A percentile compares a stretch with the other conserved stretches of the same genome.
These are phyloP conservation scores for Candida tammaniensis DNA, from an alignment of 805 yeast genomes.

Conservation along the genomic window DNA sequence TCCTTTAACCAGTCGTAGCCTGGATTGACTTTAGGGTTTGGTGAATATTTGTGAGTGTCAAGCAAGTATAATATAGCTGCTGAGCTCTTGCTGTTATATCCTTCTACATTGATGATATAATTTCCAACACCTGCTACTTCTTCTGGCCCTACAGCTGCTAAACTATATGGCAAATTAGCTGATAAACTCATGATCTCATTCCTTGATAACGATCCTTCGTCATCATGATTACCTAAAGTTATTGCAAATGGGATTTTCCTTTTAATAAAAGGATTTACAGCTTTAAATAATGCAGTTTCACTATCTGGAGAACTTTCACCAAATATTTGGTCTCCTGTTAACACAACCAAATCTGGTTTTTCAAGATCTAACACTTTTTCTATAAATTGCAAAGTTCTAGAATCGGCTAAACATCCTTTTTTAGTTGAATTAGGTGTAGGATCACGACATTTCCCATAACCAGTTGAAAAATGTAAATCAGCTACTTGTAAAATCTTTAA, in stretches of 20 bases:
- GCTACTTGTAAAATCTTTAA: constrained; percentile 87
- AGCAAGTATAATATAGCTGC: constrained; percentile 59
- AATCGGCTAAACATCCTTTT: constrained; percentile 73
- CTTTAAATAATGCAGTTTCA: constrained; percentile 77
- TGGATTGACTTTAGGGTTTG: constrained; percentile 59
- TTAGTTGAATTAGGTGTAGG: constrained; percentile 52
- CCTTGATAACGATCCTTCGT: constrained; percentile 70
- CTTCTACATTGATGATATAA: constrained; percentile 53
- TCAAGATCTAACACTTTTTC: constrained; percentile 66
- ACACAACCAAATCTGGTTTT: constrained; percentile 77
- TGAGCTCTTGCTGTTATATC: constrained; percentile 35
- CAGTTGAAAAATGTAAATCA: constrained; percentile 88
- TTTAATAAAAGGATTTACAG: constrained; percentile 62
- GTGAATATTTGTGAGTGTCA: constrained; percentile 80
- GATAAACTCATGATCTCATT: constrained; percentile 58
- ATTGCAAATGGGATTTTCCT: constrained; percentile 80
- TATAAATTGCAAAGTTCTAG: constrained; percentile 61
- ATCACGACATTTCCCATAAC: constrained; percentile 76
- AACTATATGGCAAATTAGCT: constrained; percentile 61
- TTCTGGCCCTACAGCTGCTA: constrained; percentile 61
- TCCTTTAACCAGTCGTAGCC: constrained; percentile 88
- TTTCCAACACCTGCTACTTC: constrained; percentile 83
- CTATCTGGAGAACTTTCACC: constrained; percentile 81
- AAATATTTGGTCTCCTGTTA: constrained; percentile 90
- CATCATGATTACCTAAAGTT: constrained; percentile 92